phyloP scores from a whole-genome alignment of 768 basidiomycete species.

The Lactarius vividus region DNA sequence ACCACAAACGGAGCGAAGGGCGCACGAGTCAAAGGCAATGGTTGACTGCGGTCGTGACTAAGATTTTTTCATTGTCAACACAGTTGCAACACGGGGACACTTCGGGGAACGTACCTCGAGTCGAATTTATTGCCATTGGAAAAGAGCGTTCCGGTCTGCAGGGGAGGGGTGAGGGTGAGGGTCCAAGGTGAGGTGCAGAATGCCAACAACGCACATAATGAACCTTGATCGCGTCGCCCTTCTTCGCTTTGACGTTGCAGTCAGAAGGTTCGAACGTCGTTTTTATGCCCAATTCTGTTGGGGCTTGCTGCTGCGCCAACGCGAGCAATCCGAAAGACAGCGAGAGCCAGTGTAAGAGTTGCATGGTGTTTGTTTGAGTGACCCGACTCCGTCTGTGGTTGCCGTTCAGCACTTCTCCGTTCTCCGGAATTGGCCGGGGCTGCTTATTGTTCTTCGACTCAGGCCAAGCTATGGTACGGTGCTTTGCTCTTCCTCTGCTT shows the following conservation, averaged over 20 bases:
- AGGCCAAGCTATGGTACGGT: not conserved
- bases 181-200: conserved; percentile 19
- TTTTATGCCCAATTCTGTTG: conserved; percentile 58
- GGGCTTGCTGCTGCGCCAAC: conserved; percentile 44
- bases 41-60: conserved; percentile 69
- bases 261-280: conserved; percentile 56
- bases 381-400: no score
- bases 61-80: not conserved
- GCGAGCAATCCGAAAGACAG: conserved; percentile 49
- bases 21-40: conserved; percentile 78
- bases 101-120: conserved; percentile 56
- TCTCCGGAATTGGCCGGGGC: not conserved
- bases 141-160: conserved; percentile 77
- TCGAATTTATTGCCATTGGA: conserved; percentile 82
- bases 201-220: conserved; percentile 62
- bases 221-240: conserved; percentile 64
- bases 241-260: conserved; percentile 53
- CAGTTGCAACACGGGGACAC: not conserved
- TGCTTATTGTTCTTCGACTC: conserved; percentile 11
- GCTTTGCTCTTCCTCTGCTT: not conserved
- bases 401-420: not conserved
- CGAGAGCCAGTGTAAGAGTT: conserved; percentile 48
- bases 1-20: conserved; percentile 1
- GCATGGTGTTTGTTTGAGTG: conserved; percentile 40
- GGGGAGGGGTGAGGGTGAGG: conserved; percentile 7